A percentile compares a stretch with the other conserved stretches of the same genome.
These are phyloP conservation scores for Plasmopara viticola DNA, from an alignment of 352 stramenopile genomes.

Conservation along the genomic window DNA sequence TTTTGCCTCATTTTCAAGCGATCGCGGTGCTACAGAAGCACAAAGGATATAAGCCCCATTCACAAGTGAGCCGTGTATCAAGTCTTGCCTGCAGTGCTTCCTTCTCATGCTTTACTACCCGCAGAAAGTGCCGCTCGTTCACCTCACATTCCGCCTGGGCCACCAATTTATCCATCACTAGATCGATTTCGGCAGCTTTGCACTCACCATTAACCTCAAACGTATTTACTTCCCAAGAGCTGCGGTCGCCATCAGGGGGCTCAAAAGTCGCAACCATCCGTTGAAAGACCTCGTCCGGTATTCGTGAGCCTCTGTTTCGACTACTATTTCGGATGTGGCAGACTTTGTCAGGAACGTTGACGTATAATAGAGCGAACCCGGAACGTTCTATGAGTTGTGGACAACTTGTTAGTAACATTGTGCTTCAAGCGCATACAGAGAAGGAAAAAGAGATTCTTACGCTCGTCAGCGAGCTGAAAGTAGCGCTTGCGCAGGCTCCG, in stretches of 20 bases:
- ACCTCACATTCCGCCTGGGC: slow-evolving; percentile 13
- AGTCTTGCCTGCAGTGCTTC: slow-evolving; percentile 18
- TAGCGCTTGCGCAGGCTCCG: slow-evolving; percentile 67
- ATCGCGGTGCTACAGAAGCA: slow-evolving; percentile 24
- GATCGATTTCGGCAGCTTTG: slow-evolving; percentile 1
- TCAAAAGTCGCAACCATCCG: slow-evolving; percentile 51
- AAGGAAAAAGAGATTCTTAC: slow-evolving; percentile 13
- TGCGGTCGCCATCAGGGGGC: slow-evolving; percentile 13
- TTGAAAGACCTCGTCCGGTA: slow-evolving; percentile 42
- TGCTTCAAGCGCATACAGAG: background rate
- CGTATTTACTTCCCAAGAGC: slow-evolving; percentile 35
- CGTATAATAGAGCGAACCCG: slow-evolving; percentile 42
- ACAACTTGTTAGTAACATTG: slow-evolving; percentile 15
- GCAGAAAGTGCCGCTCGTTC: slow-evolving; percentile 1
- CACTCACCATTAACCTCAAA: slow-evolving; percentile 2
- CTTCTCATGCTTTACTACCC: slow-evolving; percentile 1
- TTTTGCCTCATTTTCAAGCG: slow-evolving; percentile 24
- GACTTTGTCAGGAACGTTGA: slow-evolving; percentile 20
- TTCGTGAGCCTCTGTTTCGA: slow-evolving; percentile 15
- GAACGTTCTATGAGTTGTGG: slow-evolving; percentile 26
- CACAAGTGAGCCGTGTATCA: background rate
- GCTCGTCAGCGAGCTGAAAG: slow-evolving; percentile 39
- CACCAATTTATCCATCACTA: slow-evolving; percentile 16
- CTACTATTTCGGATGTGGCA: slow-evolving; percentile 40
- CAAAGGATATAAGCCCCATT: background rate